A percentile compares a stretch with the other conserved stretches of the same genome.
phyloP scores from a whole-genome alignment of 164 flowering plant genomes.

The Warburgia ugandensis region DNA sequence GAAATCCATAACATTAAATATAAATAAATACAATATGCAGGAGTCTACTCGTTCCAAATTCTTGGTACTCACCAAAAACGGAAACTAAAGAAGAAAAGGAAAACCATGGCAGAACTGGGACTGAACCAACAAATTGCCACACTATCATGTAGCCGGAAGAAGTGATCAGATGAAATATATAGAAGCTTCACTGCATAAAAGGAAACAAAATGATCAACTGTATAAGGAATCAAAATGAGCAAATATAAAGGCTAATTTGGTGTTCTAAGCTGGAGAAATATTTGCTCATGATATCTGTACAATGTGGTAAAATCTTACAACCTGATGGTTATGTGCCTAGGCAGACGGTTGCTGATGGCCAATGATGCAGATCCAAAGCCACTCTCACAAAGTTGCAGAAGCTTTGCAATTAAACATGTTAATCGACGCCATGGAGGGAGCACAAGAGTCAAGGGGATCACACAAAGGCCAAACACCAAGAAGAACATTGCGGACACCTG shows the following conservation, averaged over 20 bases:
- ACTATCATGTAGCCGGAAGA: no score
- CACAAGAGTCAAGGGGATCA: slow-evolving; percentile 2
- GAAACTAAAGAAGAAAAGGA: no score
- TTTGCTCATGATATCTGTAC: background rate
- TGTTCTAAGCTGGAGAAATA: background rate
- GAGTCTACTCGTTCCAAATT: no score
- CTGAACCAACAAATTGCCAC: no score
- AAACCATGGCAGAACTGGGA: no score
- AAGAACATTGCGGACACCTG: background rate
- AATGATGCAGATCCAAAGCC: slow-evolving; percentile 3
- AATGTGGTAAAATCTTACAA: no score
- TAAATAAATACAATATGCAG: no score
- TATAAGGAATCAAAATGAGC: background rate
- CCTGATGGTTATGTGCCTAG: no score
- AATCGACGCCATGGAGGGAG: slow-evolving; percentile 1
- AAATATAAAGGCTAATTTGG: background rate
- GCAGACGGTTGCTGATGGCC: background rate
- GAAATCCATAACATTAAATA: no score
- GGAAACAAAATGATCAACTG: background rate
- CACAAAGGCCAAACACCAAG: background rate
- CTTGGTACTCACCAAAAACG: no score
- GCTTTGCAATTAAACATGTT: background rate
- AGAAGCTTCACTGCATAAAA: no score
- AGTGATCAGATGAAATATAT: no score
- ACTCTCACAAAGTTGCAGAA: background rate